Conservation (phyloP, 805 yeast species). For the Vanderwaltozyma polyspora region DNA sequence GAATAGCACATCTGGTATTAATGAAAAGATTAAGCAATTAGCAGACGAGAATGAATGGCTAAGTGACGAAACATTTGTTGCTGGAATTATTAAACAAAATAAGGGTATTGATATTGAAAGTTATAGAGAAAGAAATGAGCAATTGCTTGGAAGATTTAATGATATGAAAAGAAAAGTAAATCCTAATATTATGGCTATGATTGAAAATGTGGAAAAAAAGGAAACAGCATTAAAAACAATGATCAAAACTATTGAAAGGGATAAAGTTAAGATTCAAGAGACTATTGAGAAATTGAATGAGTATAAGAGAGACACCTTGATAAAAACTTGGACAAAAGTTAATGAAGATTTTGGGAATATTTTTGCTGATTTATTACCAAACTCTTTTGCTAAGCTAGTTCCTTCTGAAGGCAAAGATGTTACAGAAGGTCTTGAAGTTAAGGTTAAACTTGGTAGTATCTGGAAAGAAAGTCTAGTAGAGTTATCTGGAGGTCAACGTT, state of each 20-base stretch:
- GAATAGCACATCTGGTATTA: conserved; percentile 28
- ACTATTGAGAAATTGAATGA: conserved; percentile 76
- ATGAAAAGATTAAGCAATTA: conserved; percentile 33
- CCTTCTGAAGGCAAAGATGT: conserved; percentile 73
- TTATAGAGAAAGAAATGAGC: conserved; percentile 44
- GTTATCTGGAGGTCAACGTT: conserved; percentile 93
- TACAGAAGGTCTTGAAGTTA: conserved; percentile 82
- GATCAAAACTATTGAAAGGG: conserved; percentile 81
- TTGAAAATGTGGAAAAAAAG: conserved; percentile 83
- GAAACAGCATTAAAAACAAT: conserved; percentile 64
- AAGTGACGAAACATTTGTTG: conserved; percentile 46
- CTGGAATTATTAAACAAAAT: conserved; percentile 47
- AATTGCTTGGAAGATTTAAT: conserved; percentile 47
- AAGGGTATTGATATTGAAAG: conserved; percentile 54
- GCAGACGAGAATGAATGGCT: conserved; percentile 64
- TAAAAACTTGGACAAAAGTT: conserved; percentile 79
- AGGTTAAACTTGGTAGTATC: conserved; percentile 77
- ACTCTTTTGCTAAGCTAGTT: conserved; percentile 79
- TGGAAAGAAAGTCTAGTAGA: conserved; percentile 96
- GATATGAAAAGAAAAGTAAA: conserved; percentile 75
- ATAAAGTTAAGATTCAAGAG: conserved; percentile 78
- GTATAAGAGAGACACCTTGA: conserved; percentile 71
- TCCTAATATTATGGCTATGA: conserved; percentile 78
- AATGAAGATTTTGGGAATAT: conserved; percentile 82
- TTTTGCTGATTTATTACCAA: conserved; percentile 79